Conservation (phyloP, 768 basidiomycete species). For the Zangia roseola region DNA sequence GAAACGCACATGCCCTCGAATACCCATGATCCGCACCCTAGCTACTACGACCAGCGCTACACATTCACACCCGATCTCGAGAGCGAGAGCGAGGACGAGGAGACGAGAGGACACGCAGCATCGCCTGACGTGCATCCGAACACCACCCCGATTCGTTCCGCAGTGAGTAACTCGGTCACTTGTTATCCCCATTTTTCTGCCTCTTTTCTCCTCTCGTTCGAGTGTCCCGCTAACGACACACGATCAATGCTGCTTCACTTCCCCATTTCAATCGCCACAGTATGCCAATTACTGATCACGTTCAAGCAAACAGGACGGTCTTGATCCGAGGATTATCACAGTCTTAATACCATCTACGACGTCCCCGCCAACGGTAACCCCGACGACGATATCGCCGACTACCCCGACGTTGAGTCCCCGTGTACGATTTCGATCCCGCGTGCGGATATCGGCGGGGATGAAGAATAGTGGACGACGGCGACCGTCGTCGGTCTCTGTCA, state of each 20-base stretch:
- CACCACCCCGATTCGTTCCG: neutral
- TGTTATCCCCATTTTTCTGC: neutral
- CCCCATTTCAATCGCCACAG: too few relatives aligned
- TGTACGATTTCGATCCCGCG: slow-evolving; percentile 72
- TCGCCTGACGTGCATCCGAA: neutral
- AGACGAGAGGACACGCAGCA: neutral
- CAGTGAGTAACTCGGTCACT: slow-evolving; percentile 13
- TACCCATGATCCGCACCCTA: neutral
- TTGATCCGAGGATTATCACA: too few relatives aligned
- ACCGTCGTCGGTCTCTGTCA: slow-evolving; percentile 2
- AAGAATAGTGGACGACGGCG: slow-evolving; percentile 40
- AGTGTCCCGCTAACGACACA: too few relatives aligned
- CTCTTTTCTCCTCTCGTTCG: too few relatives aligned
- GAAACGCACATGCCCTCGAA: neutral
- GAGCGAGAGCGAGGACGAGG: slow-evolving; percentile 15
- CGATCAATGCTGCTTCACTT: too few relatives aligned
- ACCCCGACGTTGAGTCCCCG: slow-evolving; percentile 16
- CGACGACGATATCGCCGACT: too few relatives aligned
- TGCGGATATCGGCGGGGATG: slow-evolving; percentile 74
- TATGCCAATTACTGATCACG: slow-evolving; percentile 1
- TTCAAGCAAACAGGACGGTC: slow-evolving; percentile 9
- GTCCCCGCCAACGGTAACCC: too few relatives aligned
- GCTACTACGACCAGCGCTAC: neutral
- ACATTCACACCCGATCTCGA: slow-evolving; percentile 1
- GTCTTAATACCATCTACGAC: too few relatives aligned